phyloP scores from a whole-genome alignment of 192 early-diverging fungal genomes.

The Coemansia sp. region DNA sequence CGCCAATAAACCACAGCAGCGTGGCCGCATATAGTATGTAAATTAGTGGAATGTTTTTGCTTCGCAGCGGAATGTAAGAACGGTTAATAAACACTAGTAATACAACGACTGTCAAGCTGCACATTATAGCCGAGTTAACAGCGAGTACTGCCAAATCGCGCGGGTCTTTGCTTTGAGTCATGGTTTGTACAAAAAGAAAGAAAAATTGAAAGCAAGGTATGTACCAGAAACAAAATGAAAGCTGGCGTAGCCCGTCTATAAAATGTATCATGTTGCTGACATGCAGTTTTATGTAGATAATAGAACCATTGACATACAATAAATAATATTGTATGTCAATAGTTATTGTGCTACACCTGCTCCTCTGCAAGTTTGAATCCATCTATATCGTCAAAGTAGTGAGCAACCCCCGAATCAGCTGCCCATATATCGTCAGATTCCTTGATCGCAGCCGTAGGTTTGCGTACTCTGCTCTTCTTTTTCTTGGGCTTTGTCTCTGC shows the following conservation, averaged over 20 bases:
- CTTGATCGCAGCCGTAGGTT: not conserved
- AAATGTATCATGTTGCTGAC: not conserved
- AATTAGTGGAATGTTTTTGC: slow-evolving; percentile 48
- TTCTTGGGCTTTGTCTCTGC: not conserved
- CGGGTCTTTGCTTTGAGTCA: slow-evolving; percentile 9
- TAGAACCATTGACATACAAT: not conserved
- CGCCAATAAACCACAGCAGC: slow-evolving; percentile 42
- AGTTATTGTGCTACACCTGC: slow-evolving; percentile 3
- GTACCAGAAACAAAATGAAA: not conserved
- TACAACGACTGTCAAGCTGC: slow-evolving; percentile 14
- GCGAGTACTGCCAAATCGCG: slow-evolving; percentile 37
- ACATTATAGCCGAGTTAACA: slow-evolving; percentile 27
- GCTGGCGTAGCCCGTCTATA: not conserved
- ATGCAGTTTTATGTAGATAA: not conserved
- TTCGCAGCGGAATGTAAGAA: slow-evolving; percentile 35
- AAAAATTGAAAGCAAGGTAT: not conserved
- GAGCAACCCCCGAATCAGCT: not conserved
- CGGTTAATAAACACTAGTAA: slow-evolving; percentile 34
- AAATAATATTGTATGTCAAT: not conserved
- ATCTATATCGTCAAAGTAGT: slow-evolving; percentile 34
- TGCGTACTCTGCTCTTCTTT: not conserved
- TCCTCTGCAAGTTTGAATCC: slow-evolving; percentile 32
- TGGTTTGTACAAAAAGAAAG: not conserved
- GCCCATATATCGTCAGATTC: slow-evolving; percentile 3
- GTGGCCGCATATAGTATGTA: slow-evolving; percentile 25